These are phyloP conservation scores for Saccharum officinarum DNA, from an alignment of 176 grass and related monocot genomes.

Conservation along the genomic window DNA sequence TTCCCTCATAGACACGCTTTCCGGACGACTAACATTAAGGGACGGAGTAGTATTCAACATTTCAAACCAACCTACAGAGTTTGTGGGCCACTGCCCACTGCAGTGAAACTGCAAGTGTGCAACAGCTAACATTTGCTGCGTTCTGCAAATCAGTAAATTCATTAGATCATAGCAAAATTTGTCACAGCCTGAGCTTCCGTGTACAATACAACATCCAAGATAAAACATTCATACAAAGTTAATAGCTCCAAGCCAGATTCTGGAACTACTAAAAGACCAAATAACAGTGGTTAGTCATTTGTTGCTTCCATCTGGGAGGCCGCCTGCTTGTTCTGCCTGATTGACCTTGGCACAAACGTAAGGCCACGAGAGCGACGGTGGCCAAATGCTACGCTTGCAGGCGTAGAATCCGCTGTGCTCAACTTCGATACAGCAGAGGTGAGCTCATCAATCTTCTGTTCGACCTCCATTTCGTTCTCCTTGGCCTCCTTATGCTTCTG, in stretches of 20 bases:
- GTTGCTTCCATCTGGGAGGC: constrained; percentile 38
- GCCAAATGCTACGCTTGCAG: constrained; percentile 58
- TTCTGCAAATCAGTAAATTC: background rate
- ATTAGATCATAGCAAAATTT: background rate
- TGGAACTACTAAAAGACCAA: background rate
- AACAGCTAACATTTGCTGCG: background rate
- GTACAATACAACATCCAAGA: background rate
- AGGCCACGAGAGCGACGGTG: constrained; percentile 63
- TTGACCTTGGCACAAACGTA: constrained; percentile 72
- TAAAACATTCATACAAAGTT: background rate
- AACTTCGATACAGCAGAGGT: constrained; percentile 63
- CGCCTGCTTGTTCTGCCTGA: constrained; percentile 58
- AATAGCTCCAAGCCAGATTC: background rate
- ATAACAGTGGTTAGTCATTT: constrained; percentile 12
- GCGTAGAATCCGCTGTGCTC: constrained; percentile 55
- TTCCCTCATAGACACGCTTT: too few species aligned
- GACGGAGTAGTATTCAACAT: background rate
- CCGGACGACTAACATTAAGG: too few species aligned
- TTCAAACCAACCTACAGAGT: background rate
- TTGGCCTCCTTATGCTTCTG: constrained; percentile 6
- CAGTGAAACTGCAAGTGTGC: background rate
- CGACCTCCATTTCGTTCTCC: constrained; percentile 66
- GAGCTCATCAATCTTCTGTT: constrained; percentile 67
- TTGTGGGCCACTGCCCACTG: background rate
- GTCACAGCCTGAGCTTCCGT: background rate